Percentiles rank a stretch among this genome's conserved stretches.
Conservation (phyloP, 2,329 filamentous ascomycete genomes). For the Talaromyces piceae region DNA sequence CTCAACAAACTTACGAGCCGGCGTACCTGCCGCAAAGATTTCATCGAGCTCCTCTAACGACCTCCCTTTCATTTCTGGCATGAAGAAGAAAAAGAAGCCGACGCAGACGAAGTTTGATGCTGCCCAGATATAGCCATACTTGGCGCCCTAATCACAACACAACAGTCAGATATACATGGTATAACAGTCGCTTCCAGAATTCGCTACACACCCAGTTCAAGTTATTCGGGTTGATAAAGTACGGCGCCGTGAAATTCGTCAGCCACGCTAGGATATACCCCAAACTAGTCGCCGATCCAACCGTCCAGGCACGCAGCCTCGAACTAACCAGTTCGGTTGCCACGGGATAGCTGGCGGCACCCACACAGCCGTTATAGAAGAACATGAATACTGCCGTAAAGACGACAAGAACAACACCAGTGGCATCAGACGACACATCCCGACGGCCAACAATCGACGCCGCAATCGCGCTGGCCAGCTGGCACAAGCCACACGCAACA, state of each 20-base stretch:
- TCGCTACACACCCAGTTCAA: slow-evolving; percentile 25
- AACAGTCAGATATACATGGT: not conserved
- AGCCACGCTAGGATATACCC: slow-evolving; percentile 31
- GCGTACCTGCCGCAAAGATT: slow-evolving; percentile 16
- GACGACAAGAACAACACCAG: slow-evolving; percentile 22
- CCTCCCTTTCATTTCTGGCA: slow-evolving; percentile 23
- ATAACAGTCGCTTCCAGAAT: too few species aligned
- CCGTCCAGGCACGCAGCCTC: slow-evolving; percentile 28
- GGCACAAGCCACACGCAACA: slow-evolving; percentile 36
- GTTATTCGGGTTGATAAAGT: slow-evolving; percentile 33
- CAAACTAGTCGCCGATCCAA: slow-evolving; percentile 26
- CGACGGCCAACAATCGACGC: slow-evolving; percentile 16
- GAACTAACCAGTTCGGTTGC: slow-evolving; percentile 22
- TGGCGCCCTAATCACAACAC: slow-evolving; percentile 13
- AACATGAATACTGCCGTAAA: slow-evolving; percentile 31
- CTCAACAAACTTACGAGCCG: slow-evolving; percentile 13
- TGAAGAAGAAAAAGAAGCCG: slow-evolving; percentile 17
- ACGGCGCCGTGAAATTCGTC: slow-evolving; percentile 30
- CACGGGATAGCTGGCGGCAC: slow-evolving; percentile 25
- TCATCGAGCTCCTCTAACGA: slow-evolving; percentile 26
- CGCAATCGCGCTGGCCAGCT: slow-evolving; percentile 40
- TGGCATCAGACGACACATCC: slow-evolving; percentile 10
- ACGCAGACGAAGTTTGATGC: slow-evolving; percentile 13
- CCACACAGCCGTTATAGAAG: slow-evolving; percentile 28
- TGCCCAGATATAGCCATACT: slow-evolving; percentile 24